A percentile compares a stretch with the other conserved stretches of the same genome.
Evolutionary conservation across 176 grass and related monocot genomes (phyloP).

Genomic region (Dendrocalamus sinicus): DNA sequence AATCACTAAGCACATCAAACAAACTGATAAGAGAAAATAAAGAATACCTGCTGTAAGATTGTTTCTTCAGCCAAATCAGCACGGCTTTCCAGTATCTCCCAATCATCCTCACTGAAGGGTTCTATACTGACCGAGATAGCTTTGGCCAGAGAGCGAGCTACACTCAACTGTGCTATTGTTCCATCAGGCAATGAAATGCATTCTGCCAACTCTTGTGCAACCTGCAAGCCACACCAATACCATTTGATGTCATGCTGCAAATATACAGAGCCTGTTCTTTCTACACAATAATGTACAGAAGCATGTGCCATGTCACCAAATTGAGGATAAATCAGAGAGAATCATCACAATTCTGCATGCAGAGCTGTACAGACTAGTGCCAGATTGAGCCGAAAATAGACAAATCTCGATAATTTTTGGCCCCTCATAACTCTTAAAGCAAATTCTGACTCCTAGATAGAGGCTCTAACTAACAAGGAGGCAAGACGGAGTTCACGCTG

Average conservation of each 20-base stretch:
- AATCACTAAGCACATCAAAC: background rate
- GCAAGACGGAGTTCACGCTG: background rate
- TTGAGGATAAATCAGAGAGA: background rate
- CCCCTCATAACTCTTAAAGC: background rate
- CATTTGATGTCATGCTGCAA: conserved; percentile 25
- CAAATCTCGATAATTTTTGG: background rate
- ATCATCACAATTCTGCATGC: background rate
- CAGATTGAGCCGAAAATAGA: background rate
- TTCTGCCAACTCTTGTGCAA: conserved; percentile 73
- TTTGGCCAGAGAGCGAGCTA: conserved; percentile 66
- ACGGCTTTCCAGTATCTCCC: conserved; percentile 93
- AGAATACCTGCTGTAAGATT: conserved; percentile 81
- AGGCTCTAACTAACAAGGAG: conserved; percentile 2
- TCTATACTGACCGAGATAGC: conserved; percentile 78
- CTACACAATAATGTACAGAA: conserved; percentile 11
- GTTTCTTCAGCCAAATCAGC: conserved; percentile 87
- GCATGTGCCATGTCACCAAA: background rate
- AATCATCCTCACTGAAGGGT: conserved; percentile 85
- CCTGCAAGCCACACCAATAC: conserved; percentile 54
- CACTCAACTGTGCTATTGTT: conserved; percentile 66
- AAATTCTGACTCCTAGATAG: background rate
- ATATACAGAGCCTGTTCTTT: background rate
- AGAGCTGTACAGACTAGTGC: background rate
- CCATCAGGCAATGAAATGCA: conserved; percentile 75
- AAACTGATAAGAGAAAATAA: background rate